These are phyloP conservation scores for Pelargonium nanum DNA, from an alignment of 345 rosid genomes.

Conservation along the genomic window DNA sequence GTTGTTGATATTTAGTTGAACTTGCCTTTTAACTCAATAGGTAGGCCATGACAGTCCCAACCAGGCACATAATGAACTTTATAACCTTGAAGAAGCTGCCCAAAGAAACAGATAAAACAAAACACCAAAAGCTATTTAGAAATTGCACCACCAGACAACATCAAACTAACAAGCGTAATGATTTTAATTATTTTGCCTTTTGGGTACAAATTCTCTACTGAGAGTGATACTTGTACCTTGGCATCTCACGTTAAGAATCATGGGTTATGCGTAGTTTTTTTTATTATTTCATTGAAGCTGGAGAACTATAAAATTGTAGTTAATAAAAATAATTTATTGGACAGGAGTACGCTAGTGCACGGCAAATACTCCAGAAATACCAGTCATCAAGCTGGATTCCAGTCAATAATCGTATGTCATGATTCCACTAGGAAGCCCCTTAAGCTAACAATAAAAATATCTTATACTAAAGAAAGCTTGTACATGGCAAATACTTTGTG, in stretches of 20 bases:
- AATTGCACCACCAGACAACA: slow-evolving; percentile 1
- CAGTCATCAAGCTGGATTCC: not conserved
- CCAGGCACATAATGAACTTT: slow-evolving; percentile 85
- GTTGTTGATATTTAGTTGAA: not conserved
- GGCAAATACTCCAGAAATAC: not conserved
- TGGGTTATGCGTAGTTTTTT: too few relatives aligned
- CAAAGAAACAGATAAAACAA: slow-evolving; percentile 13
- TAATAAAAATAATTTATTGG: too few relatives aligned
- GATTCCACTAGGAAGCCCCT: too few relatives aligned
- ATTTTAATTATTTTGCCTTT: not conserved
- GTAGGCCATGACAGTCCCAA: slow-evolving; percentile 99
- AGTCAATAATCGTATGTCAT: not conserved
- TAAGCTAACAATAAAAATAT: too few relatives aligned
- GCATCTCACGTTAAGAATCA: too few relatives aligned
- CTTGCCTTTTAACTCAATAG: slow-evolving; percentile 95
- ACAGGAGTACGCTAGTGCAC: too few relatives aligned
- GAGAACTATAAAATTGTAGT: too few relatives aligned
- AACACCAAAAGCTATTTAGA: slow-evolving; percentile 8
- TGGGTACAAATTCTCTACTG: not conserved
- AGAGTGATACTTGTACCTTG: too few relatives aligned
- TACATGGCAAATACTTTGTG: too few relatives aligned
- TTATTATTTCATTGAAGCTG: too few relatives aligned
- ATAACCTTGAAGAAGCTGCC: slow-evolving; percentile 77
- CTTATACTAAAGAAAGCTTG: too few relatives aligned
- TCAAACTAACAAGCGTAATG: not conserved